phyloP scores from a whole-genome alignment of 176 grass and related monocot genomes.

The Carex kokanica region DNA sequence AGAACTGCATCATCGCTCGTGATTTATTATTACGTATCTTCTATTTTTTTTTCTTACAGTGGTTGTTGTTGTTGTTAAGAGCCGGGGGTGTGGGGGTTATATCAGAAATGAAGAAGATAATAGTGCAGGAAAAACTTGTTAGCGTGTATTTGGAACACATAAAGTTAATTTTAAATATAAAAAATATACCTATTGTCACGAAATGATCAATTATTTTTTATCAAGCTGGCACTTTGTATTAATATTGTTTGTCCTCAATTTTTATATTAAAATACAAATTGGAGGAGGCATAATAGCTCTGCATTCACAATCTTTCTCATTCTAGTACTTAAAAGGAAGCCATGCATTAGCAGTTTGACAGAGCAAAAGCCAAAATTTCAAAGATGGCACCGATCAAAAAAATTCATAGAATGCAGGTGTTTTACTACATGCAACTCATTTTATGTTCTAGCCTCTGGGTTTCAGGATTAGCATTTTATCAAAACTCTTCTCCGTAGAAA shows the following conservation, averaged over 20 bases:
- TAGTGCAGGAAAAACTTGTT: background rate
- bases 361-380: background rate
- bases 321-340: background rate
- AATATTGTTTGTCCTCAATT: too few species aligned
- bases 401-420: background rate
- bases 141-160: background rate
- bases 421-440: constrained; percentile 21
- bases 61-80: too few species aligned
- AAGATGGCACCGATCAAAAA: background rate
- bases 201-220: background rate
- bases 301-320: background rate
- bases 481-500: constrained; percentile 21
- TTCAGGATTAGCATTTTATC: background rate
- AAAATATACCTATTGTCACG: background rate
- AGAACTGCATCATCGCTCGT: too few species aligned
- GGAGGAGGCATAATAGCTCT: background rate
- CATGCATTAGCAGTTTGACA: background rate
- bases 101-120: too few species aligned
- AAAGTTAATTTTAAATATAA: background rate
- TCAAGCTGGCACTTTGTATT: background rate
- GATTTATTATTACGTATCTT: too few species aligned
- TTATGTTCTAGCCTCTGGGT: background rate
- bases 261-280: background rate
- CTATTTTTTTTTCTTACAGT: too few species aligned
- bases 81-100: too few species aligned